Percentiles rank a stretch among this genome's conserved stretches.
phyloP scores from a whole-genome alignment of 345 rosid genomes.

The Chamaenerion angustifolium region DNA sequence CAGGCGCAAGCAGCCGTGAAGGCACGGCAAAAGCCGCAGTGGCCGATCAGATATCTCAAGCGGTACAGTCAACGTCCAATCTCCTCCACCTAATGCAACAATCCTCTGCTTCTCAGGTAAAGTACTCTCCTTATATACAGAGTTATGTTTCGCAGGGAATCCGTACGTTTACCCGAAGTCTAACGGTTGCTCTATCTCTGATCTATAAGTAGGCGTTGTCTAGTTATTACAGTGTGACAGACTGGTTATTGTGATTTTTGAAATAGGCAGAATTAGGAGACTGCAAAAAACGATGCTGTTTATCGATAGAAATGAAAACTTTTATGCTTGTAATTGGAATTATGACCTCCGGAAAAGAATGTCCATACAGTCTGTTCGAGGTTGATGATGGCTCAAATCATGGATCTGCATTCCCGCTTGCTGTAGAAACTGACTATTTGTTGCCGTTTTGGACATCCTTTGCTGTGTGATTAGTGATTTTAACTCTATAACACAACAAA shows the following conservation, averaged over 20 bases:
- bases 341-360: not conserved
- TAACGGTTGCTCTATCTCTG: not conserved
- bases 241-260: not conserved
- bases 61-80: conserved; percentile 68
- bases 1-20: conserved; percentile 25
- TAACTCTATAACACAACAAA: no score
- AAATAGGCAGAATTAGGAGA: not conserved
- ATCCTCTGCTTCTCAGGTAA: conserved; percentile 66
- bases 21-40: conserved; percentile 56
- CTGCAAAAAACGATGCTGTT: no score
- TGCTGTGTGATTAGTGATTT: no score
- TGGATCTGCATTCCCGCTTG: no score
- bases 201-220: not conserved
- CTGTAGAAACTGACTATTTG: no score
- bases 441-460: no score
- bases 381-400: not conserved
- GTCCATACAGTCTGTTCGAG: not conserved
- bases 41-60: conserved; percentile 65
- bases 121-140: not conserved
- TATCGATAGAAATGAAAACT: not conserved
- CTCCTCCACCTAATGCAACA: conserved; percentile 76
- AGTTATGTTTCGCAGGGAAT: not conserved
- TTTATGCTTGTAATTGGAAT: not conserved
- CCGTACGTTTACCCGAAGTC: not conserved
- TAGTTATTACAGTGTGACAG: no score